Percentiles rank a stretch among this genome's conserved stretches.
Conservation (phyloP, 2,329 filamentous ascomycete genomes). For the Cladosporium colombiae region DNA sequence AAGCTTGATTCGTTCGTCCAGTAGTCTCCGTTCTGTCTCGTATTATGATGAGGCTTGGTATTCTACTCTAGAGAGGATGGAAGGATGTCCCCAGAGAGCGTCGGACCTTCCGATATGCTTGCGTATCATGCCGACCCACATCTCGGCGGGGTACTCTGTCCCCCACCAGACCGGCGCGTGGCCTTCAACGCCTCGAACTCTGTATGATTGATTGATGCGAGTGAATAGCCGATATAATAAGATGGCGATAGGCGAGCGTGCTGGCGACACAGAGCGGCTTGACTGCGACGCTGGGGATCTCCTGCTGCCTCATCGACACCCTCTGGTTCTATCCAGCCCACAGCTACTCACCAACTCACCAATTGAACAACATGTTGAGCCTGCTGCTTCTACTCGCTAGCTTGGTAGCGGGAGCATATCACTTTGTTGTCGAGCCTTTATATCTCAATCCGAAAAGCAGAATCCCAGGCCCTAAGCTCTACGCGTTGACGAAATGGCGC, state of each 20-base stretch:
- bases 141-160: slow-evolving; percentile 2
- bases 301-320: background rate
- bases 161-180: background rate
- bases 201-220: background rate
- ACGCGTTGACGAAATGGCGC: slow-evolving; percentile 48
- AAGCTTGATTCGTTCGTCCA: background rate
- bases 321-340: background rate
- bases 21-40: background rate
- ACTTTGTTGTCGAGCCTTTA: slow-evolving; percentile 22
- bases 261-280: background rate
- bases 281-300: background rate
- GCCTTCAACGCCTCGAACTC: background rate
- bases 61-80: background rate
- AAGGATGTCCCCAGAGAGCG: background rate
- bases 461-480: slow-evolving; percentile 44
- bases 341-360: background rate
- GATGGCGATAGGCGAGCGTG: background rate
- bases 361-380: background rate
- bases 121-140: slow-evolving; percentile 11
- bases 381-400: background rate
- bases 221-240: slow-evolving; percentile 1
- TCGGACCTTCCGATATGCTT: slow-evolving; percentile 3
- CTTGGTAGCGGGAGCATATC: slow-evolving; percentile 6
- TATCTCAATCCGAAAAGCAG: slow-evolving; percentile 23
- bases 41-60: background rate